A percentile compares a stretch with the other conserved stretches of the same genome.
Conservation (phyloP, 2,329 filamentous ascomycete genomes). For the Ophiostoma quercus region DNA sequence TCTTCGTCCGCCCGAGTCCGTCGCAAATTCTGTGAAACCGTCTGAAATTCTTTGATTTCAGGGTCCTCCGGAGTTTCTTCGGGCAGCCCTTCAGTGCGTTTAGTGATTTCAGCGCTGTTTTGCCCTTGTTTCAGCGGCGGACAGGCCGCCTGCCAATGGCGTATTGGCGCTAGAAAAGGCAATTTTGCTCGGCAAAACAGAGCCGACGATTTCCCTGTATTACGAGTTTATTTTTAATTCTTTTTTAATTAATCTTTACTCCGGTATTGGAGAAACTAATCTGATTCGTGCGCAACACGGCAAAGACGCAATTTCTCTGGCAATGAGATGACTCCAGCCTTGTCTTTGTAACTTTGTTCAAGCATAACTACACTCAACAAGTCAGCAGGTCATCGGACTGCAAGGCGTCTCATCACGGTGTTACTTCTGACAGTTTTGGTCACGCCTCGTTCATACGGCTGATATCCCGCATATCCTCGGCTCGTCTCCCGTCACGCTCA, state of each 20-base stretch:
- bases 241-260: not conserved
- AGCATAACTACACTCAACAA: not conserved
- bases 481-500: not conserved
- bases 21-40: not conserved
- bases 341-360: not conserved
- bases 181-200: slow-evolving; percentile 5
- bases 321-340: slow-evolving; percentile 9
- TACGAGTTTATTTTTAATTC: not conserved
- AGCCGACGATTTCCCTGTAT: not conserved
- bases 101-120: not conserved
- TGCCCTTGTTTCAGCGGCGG: not conserved
- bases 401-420: not conserved
- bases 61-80: not conserved
- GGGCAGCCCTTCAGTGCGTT: not conserved
- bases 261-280: slow-evolving; percentile 1
- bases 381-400: not conserved
- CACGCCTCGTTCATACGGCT: not conserved
- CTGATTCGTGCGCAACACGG: slow-evolving; percentile 1
- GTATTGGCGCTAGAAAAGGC: not conserved
- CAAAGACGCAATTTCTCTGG: not conserved
- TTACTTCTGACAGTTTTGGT: not conserved
- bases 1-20: not conserved
- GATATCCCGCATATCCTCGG: slow-evolving; percentile 8
- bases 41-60: not conserved
- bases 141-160: not conserved